A percentile compares a stretch with the other conserved stretches of the same genome.
Evolutionary conservation across 176 grass and related monocot species (phyloP).

Genomic region (Phyllostachys edulis): DNA sequence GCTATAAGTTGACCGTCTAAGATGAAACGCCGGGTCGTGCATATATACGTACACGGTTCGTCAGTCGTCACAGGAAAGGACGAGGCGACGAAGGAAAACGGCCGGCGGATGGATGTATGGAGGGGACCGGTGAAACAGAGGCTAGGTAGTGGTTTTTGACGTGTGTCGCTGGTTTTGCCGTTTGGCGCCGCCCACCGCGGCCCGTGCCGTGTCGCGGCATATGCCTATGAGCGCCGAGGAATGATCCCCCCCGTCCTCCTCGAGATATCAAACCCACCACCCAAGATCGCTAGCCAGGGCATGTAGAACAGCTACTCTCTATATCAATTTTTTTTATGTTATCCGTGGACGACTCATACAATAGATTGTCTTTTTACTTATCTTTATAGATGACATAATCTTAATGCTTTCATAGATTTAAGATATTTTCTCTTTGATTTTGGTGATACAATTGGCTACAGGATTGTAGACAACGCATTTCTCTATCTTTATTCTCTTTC

Average conservation of each 20-base stretch:
- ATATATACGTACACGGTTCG: too few species aligned
- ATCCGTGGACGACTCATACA: too few species aligned
- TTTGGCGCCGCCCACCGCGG: constrained; percentile 5
- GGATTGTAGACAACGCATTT: too few species aligned
- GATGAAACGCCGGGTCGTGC: neutral
- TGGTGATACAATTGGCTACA: too few species aligned
- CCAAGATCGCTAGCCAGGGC: too few species aligned
- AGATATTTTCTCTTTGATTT: too few species aligned
- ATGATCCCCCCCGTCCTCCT: neutral
- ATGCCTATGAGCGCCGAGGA: constrained; percentile 1
- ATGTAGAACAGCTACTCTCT: too few species aligned
- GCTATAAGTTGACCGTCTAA: neutral
- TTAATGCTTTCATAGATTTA: too few species aligned
- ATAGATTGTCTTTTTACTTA: too few species aligned
- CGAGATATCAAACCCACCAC: neutral
- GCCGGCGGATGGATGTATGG: neutral
- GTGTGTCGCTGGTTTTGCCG: neutral
- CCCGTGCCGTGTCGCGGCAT: neutral
- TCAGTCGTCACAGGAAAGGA: neutral
- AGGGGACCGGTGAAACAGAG: neutral
- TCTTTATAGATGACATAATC: too few species aligned
- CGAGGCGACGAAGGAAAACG: neutral
- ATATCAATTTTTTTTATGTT: too few species aligned
- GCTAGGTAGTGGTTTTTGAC: neutral
- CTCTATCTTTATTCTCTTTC: too few species aligned